Conservation (phyloP, 148 eudicot species). For the Chenopodium berlandieri region DNA sequence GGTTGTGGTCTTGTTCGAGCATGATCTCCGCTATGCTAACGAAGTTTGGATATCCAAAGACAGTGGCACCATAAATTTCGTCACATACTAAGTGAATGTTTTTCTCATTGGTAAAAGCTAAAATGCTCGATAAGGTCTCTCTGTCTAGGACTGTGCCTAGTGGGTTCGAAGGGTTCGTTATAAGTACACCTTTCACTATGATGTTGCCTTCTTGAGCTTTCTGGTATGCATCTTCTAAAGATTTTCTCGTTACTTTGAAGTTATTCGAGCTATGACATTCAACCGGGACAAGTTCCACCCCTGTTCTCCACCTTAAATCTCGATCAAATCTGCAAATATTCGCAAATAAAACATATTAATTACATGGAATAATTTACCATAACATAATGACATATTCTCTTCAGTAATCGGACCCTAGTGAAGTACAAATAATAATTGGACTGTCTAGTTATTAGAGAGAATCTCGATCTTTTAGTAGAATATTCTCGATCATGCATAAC, state of each 20-base stretch:
- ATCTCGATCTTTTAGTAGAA: background rate
- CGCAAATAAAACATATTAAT: background rate
- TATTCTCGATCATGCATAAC: background rate
- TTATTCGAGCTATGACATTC: conserved; percentile 39
- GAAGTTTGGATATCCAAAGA: conserved; percentile 24
- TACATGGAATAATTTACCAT: too few species aligned
- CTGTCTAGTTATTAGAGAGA: background rate
- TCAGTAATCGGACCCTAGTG: background rate
- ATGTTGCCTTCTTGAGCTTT: conserved; percentile 34
- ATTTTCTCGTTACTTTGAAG: conserved; percentile 36
- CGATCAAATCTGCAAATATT: conserved; percentile 46
- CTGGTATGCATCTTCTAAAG: conserved; percentile 42
- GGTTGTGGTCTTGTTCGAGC: conserved; percentile 19
- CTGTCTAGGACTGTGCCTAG: conserved; percentile 42
- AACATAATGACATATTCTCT: too few species aligned
- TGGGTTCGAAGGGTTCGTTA: conserved; percentile 57
- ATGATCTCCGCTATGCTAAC: conserved; percentile 37
- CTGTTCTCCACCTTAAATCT: conserved; percentile 57
- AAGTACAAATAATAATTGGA: background rate
- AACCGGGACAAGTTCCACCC: conserved; percentile 42
- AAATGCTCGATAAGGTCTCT: conserved; percentile 27
- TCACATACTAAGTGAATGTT: conserved; percentile 43
- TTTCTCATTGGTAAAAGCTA: conserved; percentile 37
- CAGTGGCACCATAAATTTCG: conserved; percentile 42
- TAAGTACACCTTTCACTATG: conserved; percentile 42